phyloP scores from a whole-genome alignment of 2,329 filamentous ascomycete genomes.

The Fusarium redolens region DNA sequence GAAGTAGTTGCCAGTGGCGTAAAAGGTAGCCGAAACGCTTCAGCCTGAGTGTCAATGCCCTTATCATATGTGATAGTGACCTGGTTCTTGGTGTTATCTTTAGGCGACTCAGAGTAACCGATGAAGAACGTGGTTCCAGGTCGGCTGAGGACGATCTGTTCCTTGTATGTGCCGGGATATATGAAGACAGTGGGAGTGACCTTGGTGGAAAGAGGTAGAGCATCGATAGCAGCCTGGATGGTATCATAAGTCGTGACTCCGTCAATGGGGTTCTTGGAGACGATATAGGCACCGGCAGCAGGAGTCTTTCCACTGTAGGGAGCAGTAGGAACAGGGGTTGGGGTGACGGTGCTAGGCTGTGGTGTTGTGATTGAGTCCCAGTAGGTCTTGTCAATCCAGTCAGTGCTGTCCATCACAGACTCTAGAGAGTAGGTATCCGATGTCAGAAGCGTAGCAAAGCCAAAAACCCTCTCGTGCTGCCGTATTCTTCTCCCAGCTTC shows the following conservation, averaged over 20 bases:
- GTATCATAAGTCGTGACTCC: conserved; percentile 17
- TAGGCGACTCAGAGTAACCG: conserved; percentile 43
- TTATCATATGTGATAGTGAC: conserved; percentile 39
- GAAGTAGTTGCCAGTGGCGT: conserved; percentile 41
- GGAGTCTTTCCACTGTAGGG: conserved; percentile 53
- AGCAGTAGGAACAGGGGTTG: conserved; percentile 34
- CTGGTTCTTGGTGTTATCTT: conserved; percentile 37
- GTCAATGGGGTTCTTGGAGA: conserved; percentile 37
- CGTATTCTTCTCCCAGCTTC: conserved; percentile 41
- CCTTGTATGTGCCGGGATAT: conserved; percentile 39
- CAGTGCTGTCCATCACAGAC: conserved; percentile 38
- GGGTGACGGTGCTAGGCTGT: conserved; percentile 9
- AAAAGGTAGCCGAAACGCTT: conserved; percentile 41
- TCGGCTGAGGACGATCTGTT: conserved; percentile 35
- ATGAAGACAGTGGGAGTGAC: conserved; percentile 45
- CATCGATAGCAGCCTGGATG: conserved; percentile 52
- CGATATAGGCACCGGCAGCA: conserved; percentile 38
- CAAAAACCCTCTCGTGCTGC: conserved; percentile 34
- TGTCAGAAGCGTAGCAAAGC: conserved; percentile 35
- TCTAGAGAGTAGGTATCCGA: conserved; percentile 32
- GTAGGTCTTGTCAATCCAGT: conserved; percentile 41
- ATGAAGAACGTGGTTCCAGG: conserved; percentile 29
- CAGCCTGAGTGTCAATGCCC: conserved; percentile 38
- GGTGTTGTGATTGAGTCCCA: conserved; percentile 41
- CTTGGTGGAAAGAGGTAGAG: conserved; percentile 47